Percentiles rank a stretch among this genome's conserved stretches.
Evolutionary conservation across 805 yeast species (phyloP).

Genomic region (Diddensiella transvaalensis): DNA sequence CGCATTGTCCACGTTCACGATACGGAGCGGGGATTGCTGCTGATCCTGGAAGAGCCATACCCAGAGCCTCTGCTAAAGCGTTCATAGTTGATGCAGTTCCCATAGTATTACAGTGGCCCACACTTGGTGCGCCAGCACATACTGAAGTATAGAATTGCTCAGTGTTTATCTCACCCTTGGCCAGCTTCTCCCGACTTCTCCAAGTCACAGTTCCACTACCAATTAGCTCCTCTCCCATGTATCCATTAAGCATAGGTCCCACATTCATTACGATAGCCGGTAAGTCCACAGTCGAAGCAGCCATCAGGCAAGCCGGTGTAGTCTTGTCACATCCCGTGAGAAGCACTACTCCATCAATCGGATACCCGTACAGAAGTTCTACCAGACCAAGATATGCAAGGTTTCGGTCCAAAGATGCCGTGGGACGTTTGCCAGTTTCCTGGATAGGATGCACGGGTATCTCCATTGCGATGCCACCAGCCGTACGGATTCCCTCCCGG

Average conservation of each 20-base stretch:
- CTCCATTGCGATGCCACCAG: slow-evolving; percentile 27
- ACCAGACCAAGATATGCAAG: slow-evolving; percentile 25
- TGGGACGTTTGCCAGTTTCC: slow-evolving; percentile 28
- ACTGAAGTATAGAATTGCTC: slow-evolving; percentile 26
- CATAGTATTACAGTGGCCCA: slow-evolving; percentile 98
- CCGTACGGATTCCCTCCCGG: slow-evolving; percentile 26
- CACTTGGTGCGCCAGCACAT: slow-evolving; percentile 56
- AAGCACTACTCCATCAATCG: slow-evolving; percentile 27
- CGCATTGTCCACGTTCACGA: slow-evolving; percentile 62
- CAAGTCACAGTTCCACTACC: slow-evolving; percentile 30
- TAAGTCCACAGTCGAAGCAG: slow-evolving; percentile 51
- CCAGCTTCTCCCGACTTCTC: slow-evolving; percentile 23
- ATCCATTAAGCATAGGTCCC: slow-evolving; percentile 37
- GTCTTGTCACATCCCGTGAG: slow-evolving; percentile 45
- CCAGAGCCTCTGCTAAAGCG: slow-evolving; percentile 87
- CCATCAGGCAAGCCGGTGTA: slow-evolving; percentile 54
- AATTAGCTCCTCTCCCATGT: slow-evolving; percentile 19
- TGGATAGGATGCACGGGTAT: slow-evolving; percentile 29
- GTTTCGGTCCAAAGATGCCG: slow-evolving; percentile 26
- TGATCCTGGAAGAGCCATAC: slow-evolving; percentile 83
- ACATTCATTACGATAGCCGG: slow-evolving; percentile 53
- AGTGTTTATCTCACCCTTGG: slow-evolving; percentile 24
- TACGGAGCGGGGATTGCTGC: slow-evolving; percentile 85
- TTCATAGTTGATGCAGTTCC: slow-evolving; percentile 97
- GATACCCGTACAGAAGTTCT: slow-evolving; percentile 26